These are phyloP conservation scores for Cucurbita maxima DNA, from an alignment of 306 rosid genomes.

Conservation along the genomic window DNA sequence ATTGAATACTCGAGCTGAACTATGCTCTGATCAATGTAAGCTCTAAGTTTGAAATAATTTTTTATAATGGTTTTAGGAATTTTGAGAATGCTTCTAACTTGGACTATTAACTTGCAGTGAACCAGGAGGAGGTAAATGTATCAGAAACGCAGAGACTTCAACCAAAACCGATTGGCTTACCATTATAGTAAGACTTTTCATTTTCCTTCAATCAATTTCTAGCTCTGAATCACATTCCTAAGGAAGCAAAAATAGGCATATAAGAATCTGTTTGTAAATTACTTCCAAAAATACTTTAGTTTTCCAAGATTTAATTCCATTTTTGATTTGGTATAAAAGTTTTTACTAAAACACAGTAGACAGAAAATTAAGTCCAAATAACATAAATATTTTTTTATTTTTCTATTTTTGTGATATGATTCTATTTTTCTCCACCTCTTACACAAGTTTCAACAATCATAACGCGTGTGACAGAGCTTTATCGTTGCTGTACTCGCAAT, in stretches of 20 bases:
- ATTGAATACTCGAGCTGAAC: neutral
- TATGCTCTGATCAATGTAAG: too few species aligned
- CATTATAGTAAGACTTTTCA: conserved; percentile 43
- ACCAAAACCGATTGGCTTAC: conserved; percentile 74
- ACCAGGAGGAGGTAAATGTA: conserved; percentile 60
- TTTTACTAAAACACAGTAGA: neutral
- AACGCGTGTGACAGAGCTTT: conserved; percentile 53
- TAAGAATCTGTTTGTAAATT: too few species aligned
- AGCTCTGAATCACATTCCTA: neutral
- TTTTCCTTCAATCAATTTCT: neutral
- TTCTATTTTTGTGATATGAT: neutral
- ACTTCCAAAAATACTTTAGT: too few species aligned
- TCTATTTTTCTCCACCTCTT: neutral
- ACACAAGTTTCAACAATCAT: neutral
- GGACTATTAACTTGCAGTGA: conserved; percentile 32
- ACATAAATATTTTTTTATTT: neutral
- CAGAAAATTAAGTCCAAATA: neutral
- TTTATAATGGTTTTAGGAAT: neutral
- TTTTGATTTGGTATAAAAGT: neutral
- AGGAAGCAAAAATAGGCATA: neutral
- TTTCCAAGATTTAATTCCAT: neutral
- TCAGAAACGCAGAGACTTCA: conserved; percentile 32
- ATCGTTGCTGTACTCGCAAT: conserved; percentile 67
- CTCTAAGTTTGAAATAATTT: too few species aligned
- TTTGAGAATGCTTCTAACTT: neutral